These are phyloP conservation scores for Glebionis coronaria DNA, from an alignment of 129 eudicot genomes.

Conservation along the genomic window DNA sequence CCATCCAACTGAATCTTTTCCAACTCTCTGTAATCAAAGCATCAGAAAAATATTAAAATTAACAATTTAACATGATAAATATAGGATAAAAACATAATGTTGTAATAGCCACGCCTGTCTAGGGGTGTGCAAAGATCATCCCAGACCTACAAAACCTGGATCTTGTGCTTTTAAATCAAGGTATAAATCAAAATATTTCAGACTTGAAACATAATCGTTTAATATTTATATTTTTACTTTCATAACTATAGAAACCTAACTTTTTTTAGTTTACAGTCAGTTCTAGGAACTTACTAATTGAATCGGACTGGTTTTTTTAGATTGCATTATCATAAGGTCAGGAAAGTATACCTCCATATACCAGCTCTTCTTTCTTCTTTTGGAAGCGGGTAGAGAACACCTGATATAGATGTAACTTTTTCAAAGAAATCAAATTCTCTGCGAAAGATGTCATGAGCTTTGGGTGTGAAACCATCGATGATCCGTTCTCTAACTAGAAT, in stretches of 20 bases:
- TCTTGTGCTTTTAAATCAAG: not conserved
- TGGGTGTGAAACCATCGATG: constrained; percentile 68
- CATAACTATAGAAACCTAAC: not conserved
- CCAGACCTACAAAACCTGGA: not conserved
- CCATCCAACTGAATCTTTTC: constrained; percentile 84
- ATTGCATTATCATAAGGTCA: not conserved
- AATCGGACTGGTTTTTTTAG: not conserved
- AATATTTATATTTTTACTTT: not conserved
- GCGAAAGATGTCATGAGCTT: constrained; percentile 73
- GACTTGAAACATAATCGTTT: not conserved
- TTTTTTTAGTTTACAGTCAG: too few species aligned
- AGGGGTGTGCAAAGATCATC: not conserved
- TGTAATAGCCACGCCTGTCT: not conserved
- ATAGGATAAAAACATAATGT: not conserved
- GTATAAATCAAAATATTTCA: not conserved
- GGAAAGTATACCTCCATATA: constrained; percentile 59
- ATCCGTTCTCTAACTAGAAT: constrained; percentile 76
- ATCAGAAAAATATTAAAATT: not conserved
- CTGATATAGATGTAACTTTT: constrained; percentile 95
- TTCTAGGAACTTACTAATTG: not conserved
- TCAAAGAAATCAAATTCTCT: constrained; percentile 98
- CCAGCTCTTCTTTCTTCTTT: constrained; percentile 97
- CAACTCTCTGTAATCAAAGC: constrained; percentile 58
- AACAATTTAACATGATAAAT: constrained; percentile 3
- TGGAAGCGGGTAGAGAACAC: constrained; percentile 85